Evolutionary conservation across 495 filamentous ascomycete species (phyloP).

Genomic region (Schizothecium vesticola): DNA sequence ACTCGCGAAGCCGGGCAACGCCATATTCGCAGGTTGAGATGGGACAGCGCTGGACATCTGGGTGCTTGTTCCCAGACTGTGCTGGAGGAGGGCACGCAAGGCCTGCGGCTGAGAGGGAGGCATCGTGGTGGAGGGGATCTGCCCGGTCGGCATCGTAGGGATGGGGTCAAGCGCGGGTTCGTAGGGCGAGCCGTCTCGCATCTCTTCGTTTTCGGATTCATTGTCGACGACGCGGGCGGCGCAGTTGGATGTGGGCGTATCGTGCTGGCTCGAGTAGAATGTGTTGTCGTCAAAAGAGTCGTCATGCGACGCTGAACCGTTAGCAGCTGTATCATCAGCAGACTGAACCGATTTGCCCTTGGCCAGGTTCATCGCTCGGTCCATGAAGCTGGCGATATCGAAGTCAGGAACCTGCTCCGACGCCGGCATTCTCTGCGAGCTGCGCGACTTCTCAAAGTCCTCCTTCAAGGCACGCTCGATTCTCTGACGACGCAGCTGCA

Average conservation of each 20-base stretch:
- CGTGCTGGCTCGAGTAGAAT: constrained; percentile 83
- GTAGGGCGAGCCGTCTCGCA: constrained; percentile 33
- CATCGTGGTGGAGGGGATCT: neutral
- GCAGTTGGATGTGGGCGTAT: constrained; percentile 42
- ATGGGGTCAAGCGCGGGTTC: constrained; percentile 27
- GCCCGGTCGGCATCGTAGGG: constrained; percentile 8
- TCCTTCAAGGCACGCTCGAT: constrained; percentile 73
- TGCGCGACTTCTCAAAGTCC: constrained; percentile 63
- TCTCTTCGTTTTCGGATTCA: constrained; percentile 41
- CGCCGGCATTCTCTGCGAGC: constrained; percentile 47
- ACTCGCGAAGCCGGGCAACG: constrained; percentile 15
- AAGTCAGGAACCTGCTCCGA: constrained; percentile 63
- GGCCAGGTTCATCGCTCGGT: constrained; percentile 66
- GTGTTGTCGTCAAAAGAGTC: constrained; percentile 88
- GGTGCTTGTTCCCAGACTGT: constrained; percentile 6
- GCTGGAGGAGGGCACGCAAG: constrained; percentile 8
- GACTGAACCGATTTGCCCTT: constrained; percentile 34
- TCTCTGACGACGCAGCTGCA: constrained; percentile 71
- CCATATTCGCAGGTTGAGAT: constrained; percentile 3
- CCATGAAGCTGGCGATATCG: constrained; percentile 68
- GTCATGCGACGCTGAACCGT: constrained; percentile 51
- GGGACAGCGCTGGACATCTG: constrained; percentile 4
- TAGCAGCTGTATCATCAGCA: constrained; percentile 56
- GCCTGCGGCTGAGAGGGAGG: constrained; percentile 5
- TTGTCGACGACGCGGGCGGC: constrained; percentile 36